These are phyloP conservation scores for Malassezia sp. DNA, from an alignment of 1,284 basidiomycete species.

Conservation along the genomic window DNA sequence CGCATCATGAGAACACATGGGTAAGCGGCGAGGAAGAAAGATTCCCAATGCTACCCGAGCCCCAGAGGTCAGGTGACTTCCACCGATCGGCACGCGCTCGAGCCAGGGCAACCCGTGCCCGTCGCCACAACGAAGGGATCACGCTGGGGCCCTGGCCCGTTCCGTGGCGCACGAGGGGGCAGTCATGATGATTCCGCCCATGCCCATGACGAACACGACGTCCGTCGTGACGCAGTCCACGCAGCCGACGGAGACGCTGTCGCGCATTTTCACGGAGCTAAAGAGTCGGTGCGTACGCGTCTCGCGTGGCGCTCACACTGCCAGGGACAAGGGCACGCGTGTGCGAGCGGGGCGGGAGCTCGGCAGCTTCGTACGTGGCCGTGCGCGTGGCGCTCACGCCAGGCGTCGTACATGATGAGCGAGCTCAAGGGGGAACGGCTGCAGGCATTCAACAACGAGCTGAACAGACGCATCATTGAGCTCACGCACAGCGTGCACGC, in stretches of 20 bases:
- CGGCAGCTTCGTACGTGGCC: conserved; percentile 22
- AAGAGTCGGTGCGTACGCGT: conserved; percentile 28
- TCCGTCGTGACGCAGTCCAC: conserved; percentile 13
- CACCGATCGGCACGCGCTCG: too few relatives aligned
- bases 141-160: too few relatives aligned
- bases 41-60: too few relatives aligned
- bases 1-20: too few relatives aligned
- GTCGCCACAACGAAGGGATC: too few relatives aligned
- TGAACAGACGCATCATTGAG: conserved; percentile 67
- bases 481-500: conserved; percentile 67
- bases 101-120: too few relatives aligned
- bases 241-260: conserved; percentile 34
- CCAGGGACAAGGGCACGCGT: conserved; percentile 20
- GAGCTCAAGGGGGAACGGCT: conserved; percentile 40
- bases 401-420: conserved; percentile 27
- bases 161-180: too few relatives aligned
- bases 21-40: too few relatives aligned
- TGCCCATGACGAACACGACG: conserved; percentile 4
- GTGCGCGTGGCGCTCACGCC: not conserved
- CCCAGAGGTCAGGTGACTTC: too few relatives aligned
- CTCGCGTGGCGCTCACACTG: not conserved
- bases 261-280: conserved; percentile 34
- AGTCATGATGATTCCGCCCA: conserved; percentile 11
- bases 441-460: conserved; percentile 46
- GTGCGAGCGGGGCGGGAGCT: conserved; percentile 36